Evolutionary conservation across 2,329 filamentous ascomycete species (phyloP), one percentile per base, ranked within the genome.

Genomic region (Xylariaceae sp.): DNA sequence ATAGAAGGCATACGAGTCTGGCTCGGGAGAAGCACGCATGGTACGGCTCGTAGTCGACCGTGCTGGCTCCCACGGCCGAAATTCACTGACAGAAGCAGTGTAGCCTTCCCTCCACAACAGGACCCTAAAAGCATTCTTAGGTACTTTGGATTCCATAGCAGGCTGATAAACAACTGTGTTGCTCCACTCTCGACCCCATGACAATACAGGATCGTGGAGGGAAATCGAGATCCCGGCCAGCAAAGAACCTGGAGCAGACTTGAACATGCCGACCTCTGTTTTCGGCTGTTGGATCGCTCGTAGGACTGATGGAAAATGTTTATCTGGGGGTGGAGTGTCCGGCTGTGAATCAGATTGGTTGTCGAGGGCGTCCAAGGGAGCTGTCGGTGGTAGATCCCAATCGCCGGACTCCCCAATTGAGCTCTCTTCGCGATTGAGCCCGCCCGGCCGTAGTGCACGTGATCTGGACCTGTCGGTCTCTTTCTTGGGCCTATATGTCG

Each of bases 41-140:
- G 51, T 78, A 70, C 13, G 72, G 63, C 42, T 75, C 60, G 11
- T 62, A 57, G 21, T 65, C 55, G 74, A 76, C 72, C 41, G 75
- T 68, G 50, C 72, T 75, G 78, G 85, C 51, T 81, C 78, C 66
- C 81, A 83, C 45, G 81, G 81, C 29, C 76, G 76, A 45, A 78
- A 66, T 18, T 82, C 79, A 41, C 77, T 79, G 42, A 76, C 76
- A 6, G 81, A 77, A 52, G 90, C 87, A 18, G 49, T 60, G 53
- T 87, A 86, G 9, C 82, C 83, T 0, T 85, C 81, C 50, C 83
- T 85, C 80, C 88, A 91, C 24, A 94, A 83, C 27, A 91, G 78
- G 30, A 97, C 76, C 64, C 89, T 87, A 62, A 96, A 84, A 0
- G 90, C 91, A 58, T 87, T 86, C 67, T 93, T 93, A 1, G 92